Evolutionary conservation across 2,329 filamentous ascomycete species (phyloP), one percentile per base, ranked within the genome.

Genomic region (Neopestalotiopsis sp.): DNA sequence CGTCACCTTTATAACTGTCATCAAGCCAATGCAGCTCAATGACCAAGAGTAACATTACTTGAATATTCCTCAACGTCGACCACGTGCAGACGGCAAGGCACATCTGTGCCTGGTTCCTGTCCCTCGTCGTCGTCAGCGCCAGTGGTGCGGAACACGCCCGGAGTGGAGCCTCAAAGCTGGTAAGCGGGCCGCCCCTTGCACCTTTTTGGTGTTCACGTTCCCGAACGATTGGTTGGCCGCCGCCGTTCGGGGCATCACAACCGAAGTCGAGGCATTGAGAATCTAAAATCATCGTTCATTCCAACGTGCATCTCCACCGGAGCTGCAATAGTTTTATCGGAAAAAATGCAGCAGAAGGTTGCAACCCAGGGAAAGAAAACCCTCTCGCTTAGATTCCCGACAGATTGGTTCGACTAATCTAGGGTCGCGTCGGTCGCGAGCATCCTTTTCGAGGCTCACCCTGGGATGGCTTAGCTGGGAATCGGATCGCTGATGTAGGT

Each of bases 171-270:
- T 24, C 34, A 12, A 56, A 56, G 49, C 17, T 24, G 17, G 49
- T 9, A 24, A 45, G 49, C 40, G 63, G 40, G 42, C 63, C 63
- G 42, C 53, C 63, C 63, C 59, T 30, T 62, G 59, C 14, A n/a
- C 20, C 30, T 62, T 2, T 62, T 61, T 61, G 59, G 30, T 62
- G 59, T 62, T 56, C 63, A 66, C 63, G 63, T 66, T 66, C 63
- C 49, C 32, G 63, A 49, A 56, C 49, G 63, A 66, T 66, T 66
- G 63, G 63, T 34, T 45, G 32, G 34, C 53, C n/a, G 24, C 17
- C 42, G n/a, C 17, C 20, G 63, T 38, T 57, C 63, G 24, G 63
- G 59, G 28, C 20, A 56, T 5, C 30, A 38, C 30, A 38, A 38
- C 61, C 32, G 61, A 63, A 20, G 20, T 20, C 63, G 10, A 66